A percentile compares a stretch with the other conserved stretches of the same genome.
phyloP scores from a whole-genome alignment of 225 moss, liverwort and hornwort genomes.

The Climacium dendroides region DNA sequence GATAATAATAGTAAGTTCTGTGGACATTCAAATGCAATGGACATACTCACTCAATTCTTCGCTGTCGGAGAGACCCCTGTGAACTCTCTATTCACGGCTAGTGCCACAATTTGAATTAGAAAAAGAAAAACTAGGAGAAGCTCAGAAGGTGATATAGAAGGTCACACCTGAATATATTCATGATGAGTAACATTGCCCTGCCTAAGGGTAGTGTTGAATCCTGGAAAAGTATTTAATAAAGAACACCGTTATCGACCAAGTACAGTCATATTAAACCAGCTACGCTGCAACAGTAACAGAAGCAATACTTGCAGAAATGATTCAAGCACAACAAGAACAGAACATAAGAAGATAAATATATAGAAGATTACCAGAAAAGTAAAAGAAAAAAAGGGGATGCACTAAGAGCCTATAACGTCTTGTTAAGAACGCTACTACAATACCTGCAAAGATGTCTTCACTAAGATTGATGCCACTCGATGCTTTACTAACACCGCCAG shows the following conservation, averaged over 20 bases:
- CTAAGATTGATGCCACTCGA: conserved; percentile 92
- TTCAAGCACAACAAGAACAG: not conserved
- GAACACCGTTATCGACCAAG: not conserved
- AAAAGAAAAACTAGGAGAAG: not conserved
- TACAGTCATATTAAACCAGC: not conserved
- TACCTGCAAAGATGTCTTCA: conserved; percentile 99
- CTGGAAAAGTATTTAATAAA: conserved; percentile 18
- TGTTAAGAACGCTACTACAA: not conserved
- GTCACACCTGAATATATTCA: conserved; percentile 89
- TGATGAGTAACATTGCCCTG: conserved; percentile 97
- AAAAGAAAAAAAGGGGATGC: not conserved
- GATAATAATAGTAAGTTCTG: not conserved
- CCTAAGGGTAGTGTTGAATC: conserved; percentile 92
- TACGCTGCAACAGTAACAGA: not conserved
- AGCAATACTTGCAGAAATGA: not conserved
- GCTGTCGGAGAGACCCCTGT: not conserved
- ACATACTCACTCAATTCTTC: not conserved
- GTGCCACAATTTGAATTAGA: not conserved
- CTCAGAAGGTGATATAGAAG: not conserved
- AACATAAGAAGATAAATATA: not conserved
- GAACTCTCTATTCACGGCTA: not conserved
- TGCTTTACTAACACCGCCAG: conserved; percentile 94
- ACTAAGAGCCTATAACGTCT: not conserved
- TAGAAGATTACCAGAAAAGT: not conserved
- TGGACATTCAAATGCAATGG: not conserved